Base-by-base conservation (phyloP, 1,139 yeast genomes). In the Diutina scorzettiae region DNA sequence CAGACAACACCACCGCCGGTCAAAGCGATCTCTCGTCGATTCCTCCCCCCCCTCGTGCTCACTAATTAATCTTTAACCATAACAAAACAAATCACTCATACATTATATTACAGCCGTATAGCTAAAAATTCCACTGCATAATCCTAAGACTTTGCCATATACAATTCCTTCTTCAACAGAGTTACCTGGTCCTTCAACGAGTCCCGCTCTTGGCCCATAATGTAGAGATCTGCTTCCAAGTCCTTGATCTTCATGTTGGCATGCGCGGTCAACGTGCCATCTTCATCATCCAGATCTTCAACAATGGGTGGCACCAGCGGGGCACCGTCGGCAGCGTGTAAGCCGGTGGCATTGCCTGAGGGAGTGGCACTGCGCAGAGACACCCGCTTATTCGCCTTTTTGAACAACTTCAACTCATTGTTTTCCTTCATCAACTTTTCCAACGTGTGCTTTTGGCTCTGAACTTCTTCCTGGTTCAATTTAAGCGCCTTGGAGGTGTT, bases 191-290 rank as follows among this genome's bases (percentile, higher is more conserved):
- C 80, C 53, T 82, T 81, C 57, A 84, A 64, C 52, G 79, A 83
- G 54, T 86, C 93, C 50, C 94, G 73, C 60, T 86, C 96, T 59
- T 85, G 91, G 51, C 78, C 80, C 52, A 81, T 69, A 47, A 86
- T 81, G 51, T 73, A 82, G 52, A 86, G 66, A 56, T 85, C 95
- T 2, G 95, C 95, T 52, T 85, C 84, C 53, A 86, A 65, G 53
- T 86, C 95, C 53, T 83, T 78, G 39, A 86, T 71, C 58, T 81
- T 84, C 66, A 85, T 69, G 50, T 80, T 82, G 54, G 73, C 81
- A 51, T 82, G 89, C 33, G 85, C 85, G 49, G 71, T 74, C 41
- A 67, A 64, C 45, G 76, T 67, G 43, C 66, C 73, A 28, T 29
- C 33, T 23, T 39, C 41, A 30, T 71, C 73, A 23, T 62, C 70